Conservation (phyloP, 2,329 filamentous ascomycete species). For the Stylonectria norvegica region DNA sequence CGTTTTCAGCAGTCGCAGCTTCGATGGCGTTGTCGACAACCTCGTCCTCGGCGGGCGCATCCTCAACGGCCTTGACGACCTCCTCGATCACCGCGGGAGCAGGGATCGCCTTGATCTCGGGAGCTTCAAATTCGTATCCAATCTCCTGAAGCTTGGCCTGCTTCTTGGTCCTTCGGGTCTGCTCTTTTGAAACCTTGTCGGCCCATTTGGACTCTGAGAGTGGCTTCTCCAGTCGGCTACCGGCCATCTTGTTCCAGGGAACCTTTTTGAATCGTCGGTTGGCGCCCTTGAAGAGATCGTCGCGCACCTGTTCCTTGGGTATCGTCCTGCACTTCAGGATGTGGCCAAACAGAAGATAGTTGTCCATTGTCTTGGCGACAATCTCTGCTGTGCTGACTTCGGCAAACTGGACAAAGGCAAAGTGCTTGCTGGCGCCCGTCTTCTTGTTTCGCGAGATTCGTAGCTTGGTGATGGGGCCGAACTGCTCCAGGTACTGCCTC, state of each 20-base stretch:
- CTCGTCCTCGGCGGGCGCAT: constrained; percentile 32
- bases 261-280: constrained; percentile 86
- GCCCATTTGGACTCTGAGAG: constrained; percentile 75
- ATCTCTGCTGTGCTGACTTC: constrained; percentile 78
- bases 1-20: constrained; percentile 17
- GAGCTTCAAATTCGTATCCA: constrained; percentile 79
- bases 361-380: constrained; percentile 94
- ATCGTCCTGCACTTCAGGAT: constrained; percentile 85
- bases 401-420: constrained; percentile 88
- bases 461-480: constrained; percentile 74
- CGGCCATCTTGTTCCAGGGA: constrained; percentile 83
- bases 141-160: constrained; percentile 72
- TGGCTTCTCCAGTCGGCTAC: constrained; percentile 68
- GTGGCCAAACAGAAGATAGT: constrained; percentile 92
- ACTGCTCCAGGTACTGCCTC: constrained; percentile 89
- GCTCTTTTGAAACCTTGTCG: constrained; percentile 69
- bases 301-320: constrained; percentile 72
- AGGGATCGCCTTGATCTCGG: constrained; percentile 60
- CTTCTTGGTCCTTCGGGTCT: constrained; percentile 64
- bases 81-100: constrained; percentile 39
- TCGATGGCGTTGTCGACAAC: constrained; percentile 9
- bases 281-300: constrained; percentile 82
- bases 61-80: constrained; percentile 36
- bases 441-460: constrained; percentile 88
- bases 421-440: constrained; percentile 89